Evolutionary conservation across 352 stramenopile genomes (phyloP).

Genomic region (Phytophthora pluvialis): DNA sequence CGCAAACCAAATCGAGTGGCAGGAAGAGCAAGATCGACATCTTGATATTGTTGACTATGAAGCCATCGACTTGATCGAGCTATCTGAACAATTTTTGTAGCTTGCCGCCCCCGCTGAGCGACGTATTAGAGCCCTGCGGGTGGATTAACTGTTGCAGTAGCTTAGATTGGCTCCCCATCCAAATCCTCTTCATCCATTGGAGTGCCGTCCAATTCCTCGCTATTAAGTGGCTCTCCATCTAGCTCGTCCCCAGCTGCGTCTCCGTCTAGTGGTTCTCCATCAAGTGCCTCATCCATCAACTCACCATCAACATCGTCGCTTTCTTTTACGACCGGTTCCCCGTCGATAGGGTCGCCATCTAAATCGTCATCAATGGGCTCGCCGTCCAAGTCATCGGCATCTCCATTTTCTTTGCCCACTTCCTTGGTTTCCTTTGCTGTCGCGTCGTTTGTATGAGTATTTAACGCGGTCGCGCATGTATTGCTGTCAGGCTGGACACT

Average conservation of each 20-base stretch:
- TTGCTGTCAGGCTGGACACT: conserved; percentile 1
- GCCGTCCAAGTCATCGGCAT: conserved; percentile 35
- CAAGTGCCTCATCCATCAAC: conserved; percentile 47
- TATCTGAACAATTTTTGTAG: conserved; percentile 31
- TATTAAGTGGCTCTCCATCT: conserved; percentile 47
- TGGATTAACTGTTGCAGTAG: neutral
- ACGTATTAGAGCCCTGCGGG: neutral
- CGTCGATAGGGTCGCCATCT: conserved; percentile 47
- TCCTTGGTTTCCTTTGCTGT: conserved; percentile 6
- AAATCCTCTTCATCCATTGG: conserved; percentile 56
- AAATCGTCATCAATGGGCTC: conserved; percentile 49
- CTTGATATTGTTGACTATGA: conserved; percentile 34
- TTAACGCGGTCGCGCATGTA: neutral
- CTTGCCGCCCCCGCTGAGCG: neutral
- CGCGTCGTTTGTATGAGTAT: neutral
- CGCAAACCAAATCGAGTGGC: conserved; percentile 17
- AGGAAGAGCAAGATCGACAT: conserved; percentile 26
- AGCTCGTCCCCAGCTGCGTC: conserved; percentile 40
- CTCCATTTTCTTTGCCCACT: neutral
- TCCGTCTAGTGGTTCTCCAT: conserved; percentile 50
- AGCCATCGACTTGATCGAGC: conserved; percentile 37
- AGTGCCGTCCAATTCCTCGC: conserved; percentile 49
- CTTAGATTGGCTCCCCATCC: conserved; percentile 44
- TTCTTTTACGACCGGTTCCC: conserved; percentile 18
- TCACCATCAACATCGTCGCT: conserved; percentile 44